phyloP scores from a whole-genome alignment of 129 eudicot genomes.

The carrot (Daucus carota) region DNA sequence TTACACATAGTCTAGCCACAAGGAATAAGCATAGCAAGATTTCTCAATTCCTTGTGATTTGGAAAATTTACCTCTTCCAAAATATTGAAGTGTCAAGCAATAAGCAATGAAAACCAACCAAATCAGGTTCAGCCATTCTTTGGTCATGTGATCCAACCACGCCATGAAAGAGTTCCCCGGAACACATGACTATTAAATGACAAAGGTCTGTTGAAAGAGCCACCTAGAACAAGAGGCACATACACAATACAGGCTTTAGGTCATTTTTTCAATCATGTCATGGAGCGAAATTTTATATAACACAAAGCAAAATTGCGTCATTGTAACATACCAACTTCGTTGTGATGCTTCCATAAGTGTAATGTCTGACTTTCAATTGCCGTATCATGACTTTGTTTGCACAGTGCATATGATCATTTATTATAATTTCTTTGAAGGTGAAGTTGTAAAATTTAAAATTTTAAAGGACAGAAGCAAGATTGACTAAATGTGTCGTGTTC shows the following conservation, averaged over 20 bases:
- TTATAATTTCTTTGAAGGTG: background rate
- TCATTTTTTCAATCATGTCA: constrained; percentile 1
- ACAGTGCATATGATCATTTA: background rate
- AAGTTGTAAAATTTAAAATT: background rate
- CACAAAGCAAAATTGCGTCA: background rate
- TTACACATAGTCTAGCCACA: too few relatives aligned
- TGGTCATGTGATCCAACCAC: constrained; percentile 10
- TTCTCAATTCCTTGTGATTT: background rate
- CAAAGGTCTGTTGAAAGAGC: constrained; percentile 73
- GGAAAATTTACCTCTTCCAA: constrained; percentile 50
- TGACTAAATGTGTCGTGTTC: background rate
- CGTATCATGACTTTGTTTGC: background rate
- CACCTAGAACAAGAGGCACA: constrained; percentile 42
- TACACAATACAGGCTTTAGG: constrained; percentile 3
- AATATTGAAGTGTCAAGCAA: constrained; percentile 81
- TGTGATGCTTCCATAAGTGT: background rate
- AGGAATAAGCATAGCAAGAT: background rate
- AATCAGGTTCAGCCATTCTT: constrained; percentile 28
- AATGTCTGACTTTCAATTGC: background rate
- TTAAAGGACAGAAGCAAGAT: background rate
- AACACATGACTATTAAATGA: constrained; percentile 58
- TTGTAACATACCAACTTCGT: background rate
- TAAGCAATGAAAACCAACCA: constrained; percentile 56
- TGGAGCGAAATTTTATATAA: background rate
- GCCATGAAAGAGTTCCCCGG: constrained; percentile 37